Evolutionary conservation across 139 green algal species (phyloP).

Genomic region (Tetraselmis chui): DNA sequence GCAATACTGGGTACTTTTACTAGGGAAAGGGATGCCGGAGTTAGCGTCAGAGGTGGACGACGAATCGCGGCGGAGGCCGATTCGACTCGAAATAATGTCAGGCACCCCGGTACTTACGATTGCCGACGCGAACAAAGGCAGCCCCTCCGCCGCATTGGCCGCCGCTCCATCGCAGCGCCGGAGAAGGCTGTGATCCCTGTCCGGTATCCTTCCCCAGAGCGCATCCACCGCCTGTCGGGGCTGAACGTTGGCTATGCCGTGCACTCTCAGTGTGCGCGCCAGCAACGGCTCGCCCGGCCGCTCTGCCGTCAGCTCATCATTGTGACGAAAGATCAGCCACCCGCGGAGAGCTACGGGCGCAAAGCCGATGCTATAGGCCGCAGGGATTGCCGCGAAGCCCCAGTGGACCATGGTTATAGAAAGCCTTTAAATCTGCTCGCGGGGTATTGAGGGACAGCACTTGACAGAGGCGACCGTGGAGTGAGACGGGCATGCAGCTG

Average conservation of each 20-base stretch:
- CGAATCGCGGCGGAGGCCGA: too few relatives aligned
- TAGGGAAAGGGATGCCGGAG: too few relatives aligned
- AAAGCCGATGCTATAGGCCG: not conserved
- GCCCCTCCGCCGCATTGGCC: not conserved
- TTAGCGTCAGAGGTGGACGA: too few relatives aligned
- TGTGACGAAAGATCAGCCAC: not conserved
- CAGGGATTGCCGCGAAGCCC: not conserved
- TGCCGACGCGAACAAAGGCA: not conserved
- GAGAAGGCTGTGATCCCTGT: not conserved
- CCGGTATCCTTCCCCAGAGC: not conserved
- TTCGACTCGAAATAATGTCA: too few relatives aligned
- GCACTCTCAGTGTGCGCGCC: not conserved
- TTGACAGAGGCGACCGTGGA: too few relatives aligned
- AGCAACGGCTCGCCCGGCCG: not conserved
- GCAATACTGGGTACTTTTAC: too few relatives aligned
- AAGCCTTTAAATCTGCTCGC: too few relatives aligned
- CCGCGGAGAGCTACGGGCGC: not conserved
- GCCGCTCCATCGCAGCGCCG: not conserved
- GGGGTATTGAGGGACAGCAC: too few relatives aligned
- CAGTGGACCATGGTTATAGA: too few relatives aligned
- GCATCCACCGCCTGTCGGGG: not conserved
- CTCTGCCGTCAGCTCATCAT: not conserved
- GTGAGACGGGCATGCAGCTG: too few relatives aligned
- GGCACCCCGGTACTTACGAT: too few relatives aligned
- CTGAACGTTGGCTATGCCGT: not conserved